Evolutionary conservation across 257 asterid species (phyloP).

Genomic region (Cynanchum wilfordii): DNA sequence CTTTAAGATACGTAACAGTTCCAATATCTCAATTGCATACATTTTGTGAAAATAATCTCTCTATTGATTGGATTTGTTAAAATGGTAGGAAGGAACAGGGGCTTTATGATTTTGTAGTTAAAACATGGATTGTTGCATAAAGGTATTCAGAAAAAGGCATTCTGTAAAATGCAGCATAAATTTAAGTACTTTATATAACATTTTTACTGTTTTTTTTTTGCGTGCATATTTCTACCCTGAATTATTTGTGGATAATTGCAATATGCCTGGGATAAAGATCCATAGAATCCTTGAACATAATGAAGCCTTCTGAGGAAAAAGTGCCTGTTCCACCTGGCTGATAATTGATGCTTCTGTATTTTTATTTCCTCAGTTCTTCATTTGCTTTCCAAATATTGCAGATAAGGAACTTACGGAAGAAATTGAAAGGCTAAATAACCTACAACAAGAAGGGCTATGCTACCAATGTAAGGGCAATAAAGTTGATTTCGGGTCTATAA

Average conservation of each 20-base stretch:
- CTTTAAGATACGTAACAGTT: not conserved
- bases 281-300: not conserved
- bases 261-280: not conserved
- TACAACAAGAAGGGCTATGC: constrained; percentile 22
- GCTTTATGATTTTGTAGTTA: not conserved
- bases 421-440: constrained; percentile 46
- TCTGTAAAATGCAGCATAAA: not conserved
- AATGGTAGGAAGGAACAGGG: not conserved
- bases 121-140: not conserved
- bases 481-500: constrained; percentile 23
- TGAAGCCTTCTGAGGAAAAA: not conserved
- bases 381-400: constrained; percentile 25
- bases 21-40: not conserved
- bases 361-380: not conserved
- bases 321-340: not conserved
- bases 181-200: not conserved
- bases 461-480: constrained; percentile 26
- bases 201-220: no score
- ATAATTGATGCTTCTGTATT: not conserved
- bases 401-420: constrained; percentile 55
- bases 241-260: not conserved
- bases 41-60: not conserved
- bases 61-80: not conserved
- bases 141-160: not conserved
- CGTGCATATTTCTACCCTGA: no score